Evolutionary conservation across 305 asterid species (phyloP).

Genomic region (Fraxinus latifolia): DNA sequence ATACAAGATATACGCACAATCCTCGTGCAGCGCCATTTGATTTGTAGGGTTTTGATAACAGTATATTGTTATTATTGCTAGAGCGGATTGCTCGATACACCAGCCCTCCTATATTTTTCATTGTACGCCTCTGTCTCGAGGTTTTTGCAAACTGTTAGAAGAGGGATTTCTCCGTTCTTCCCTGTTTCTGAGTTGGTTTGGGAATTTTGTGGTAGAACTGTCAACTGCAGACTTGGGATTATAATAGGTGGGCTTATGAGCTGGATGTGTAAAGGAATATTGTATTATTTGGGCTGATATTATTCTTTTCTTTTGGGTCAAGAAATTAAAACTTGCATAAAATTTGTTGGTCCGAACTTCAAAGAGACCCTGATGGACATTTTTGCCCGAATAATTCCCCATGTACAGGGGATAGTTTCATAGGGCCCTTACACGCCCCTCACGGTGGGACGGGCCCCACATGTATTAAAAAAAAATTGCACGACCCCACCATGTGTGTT

Average conservation of each 20-base stretch:
- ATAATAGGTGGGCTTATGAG: background rate
- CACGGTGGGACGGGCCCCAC: too few relatives aligned
- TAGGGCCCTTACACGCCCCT: too few relatives aligned
- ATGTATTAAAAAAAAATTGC: too few relatives aligned
- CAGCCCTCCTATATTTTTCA: constrained; percentile 49
- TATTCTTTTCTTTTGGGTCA: background rate
- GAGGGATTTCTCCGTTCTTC: background rate
- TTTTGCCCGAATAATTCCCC: too few relatives aligned
- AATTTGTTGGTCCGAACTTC: too few relatives aligned
- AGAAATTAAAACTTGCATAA: too few relatives aligned
- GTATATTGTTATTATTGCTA: constrained; percentile 34
- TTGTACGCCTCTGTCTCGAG: constrained; percentile 9
- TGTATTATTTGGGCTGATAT: background rate
- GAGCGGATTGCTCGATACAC: constrained; percentile 35
- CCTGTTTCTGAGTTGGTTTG: background rate
- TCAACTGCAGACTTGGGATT: background rate
- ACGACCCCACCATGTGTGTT: too few relatives aligned
- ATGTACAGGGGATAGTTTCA: too few relatives aligned
- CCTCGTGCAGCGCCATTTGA: constrained; percentile 22
- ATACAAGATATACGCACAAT: constrained; percentile 7
- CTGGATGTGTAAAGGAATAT: background rate
- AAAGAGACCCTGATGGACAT: too few relatives aligned
- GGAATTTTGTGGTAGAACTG: background rate
- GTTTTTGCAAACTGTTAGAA: background rate
- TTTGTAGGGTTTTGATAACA: constrained; percentile 31